Conservation (phyloP, 805 yeast genomes). For the Cyberlindnera sargentensis region DNA sequence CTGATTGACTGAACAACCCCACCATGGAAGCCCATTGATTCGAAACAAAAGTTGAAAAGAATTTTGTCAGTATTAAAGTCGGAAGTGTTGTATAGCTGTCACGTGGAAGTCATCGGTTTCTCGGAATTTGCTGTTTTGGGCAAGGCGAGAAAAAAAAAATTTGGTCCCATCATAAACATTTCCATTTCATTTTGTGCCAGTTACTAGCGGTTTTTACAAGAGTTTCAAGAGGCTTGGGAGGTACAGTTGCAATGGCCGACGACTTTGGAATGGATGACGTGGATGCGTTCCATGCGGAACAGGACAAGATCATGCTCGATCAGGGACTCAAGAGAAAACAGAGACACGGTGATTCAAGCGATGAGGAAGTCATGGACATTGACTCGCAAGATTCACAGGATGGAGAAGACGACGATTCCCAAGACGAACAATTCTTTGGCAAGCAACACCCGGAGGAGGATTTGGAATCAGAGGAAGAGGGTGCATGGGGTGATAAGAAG, state of each 20-base stretch:
- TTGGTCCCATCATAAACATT: too few species aligned
- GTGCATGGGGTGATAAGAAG: slow-evolving; percentile 40
- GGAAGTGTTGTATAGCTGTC: too few species aligned
- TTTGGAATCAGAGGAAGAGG: slow-evolving; percentile 32
- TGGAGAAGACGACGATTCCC: slow-evolving; percentile 22
- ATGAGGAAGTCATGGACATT: slow-evolving; percentile 43
- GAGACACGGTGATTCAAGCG: slow-evolving; percentile 40
- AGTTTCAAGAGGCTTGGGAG: too few species aligned
- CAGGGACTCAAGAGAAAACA: slow-evolving; percentile 34
- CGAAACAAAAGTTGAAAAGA: too few species aligned
- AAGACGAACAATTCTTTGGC: slow-evolving; percentile 24
- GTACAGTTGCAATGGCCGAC: slow-evolving; percentile 5
- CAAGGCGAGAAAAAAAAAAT: too few species aligned
- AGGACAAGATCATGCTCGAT: slow-evolving; percentile 49
- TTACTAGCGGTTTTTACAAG: too few species aligned
- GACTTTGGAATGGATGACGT: slow-evolving; percentile 56
- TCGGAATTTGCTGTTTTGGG: too few species aligned
- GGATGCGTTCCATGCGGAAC: slow-evolving; percentile 56
- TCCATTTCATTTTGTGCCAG: too few species aligned
- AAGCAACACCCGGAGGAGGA: slow-evolving; percentile 27
- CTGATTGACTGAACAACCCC: too few species aligned
- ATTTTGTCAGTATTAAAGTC: too few species aligned
- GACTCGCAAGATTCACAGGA: slow-evolving; percentile 27
- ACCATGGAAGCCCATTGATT: too few species aligned
- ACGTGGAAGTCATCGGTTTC: too few species aligned